A percentile compares a stretch with the other conserved stretches of the same genome.
Evolutionary conservation across 495 filamentous ascomycete genomes (phyloP).

Genomic region (Pyronema domesticum): DNA sequence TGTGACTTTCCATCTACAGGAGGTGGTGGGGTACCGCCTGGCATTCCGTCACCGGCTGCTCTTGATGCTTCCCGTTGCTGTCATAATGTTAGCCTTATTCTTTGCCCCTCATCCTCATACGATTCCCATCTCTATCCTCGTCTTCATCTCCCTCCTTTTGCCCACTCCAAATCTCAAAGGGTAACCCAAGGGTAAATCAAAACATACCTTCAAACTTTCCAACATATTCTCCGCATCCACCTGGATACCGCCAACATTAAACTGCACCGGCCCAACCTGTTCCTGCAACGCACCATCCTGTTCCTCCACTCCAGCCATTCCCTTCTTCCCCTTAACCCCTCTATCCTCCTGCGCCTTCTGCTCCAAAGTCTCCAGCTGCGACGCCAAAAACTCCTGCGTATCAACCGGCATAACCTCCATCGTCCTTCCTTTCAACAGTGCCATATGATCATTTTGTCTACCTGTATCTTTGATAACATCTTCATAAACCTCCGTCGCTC

Average conservation of each 20-base stretch:
- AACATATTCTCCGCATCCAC: slow-evolving; percentile 94
- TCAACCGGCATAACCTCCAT: slow-evolving; percentile 59
- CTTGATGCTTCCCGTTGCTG: slow-evolving; percentile 41
- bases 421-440: slow-evolving; percentile 26
- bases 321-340: slow-evolving; percentile 36
- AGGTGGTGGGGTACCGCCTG: slow-evolving; percentile 5
- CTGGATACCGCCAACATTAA: slow-evolving; percentile 94
- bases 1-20: slow-evolving; percentile 41
- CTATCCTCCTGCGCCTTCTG: slow-evolving; percentile 35
- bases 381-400: slow-evolving; percentile 58
- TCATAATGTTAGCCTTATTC: slow-evolving; percentile 8
- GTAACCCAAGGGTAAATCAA: neutral
- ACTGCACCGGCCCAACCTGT: slow-evolving; percentile 87
- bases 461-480: slow-evolving; percentile 42
- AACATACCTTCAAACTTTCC: slow-evolving; percentile 60
- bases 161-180: slow-evolving; percentile 14
- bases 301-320: slow-evolving; percentile 15
- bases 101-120: no score
- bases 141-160: slow-evolving; percentile 11
- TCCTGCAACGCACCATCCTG: slow-evolving; percentile 50
- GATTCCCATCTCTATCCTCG: no score
- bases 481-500: slow-evolving; percentile 58
- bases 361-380: slow-evolving; percentile 57
- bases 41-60: slow-evolving; percentile 25
- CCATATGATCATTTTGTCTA: slow-evolving; percentile 19